Evolutionary conservation across 1,284 basidiomycete species (phyloP), one percentile per base, ranked within the genome.

Genomic region (Leccinum huronense): DNA sequence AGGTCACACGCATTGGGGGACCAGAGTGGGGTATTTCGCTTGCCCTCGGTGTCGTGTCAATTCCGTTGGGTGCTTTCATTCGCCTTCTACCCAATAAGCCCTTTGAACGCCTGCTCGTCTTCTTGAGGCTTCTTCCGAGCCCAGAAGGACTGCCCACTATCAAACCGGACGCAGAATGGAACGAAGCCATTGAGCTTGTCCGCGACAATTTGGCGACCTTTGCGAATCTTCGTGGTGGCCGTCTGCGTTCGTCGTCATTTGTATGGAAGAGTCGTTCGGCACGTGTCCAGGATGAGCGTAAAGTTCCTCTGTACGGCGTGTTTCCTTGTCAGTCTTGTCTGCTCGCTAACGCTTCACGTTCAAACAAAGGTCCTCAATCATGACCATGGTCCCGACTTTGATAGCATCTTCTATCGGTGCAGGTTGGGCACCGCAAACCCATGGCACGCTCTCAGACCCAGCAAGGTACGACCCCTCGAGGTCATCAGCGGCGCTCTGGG

Each of bases 11-110:
- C 5, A 88, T 98, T 60, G 79, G 80, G 59, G 93, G 90, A 34
- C 86, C 86, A 51, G 94, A 97, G 76, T 99, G 97, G 97, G 95
- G 87, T 59, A 94, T 98, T 68, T 93, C 93, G 1, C 80, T 99
- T 60, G 88, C 91, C 30, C 84, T 97, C 58, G 97, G 97, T 51
- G 71, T 91, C 62, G 84, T 95, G 58, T 91, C 97, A 9, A 86
- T 98, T 66, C 97, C 96, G 3, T 81, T 98, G 69, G 97, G 94
- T 62, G 89, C 84, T 40, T 73, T 97, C 64, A 85, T 97, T 68
- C 92, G 97, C 45, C 75, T 88, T 48, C 77, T 97, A 27, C 97
- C 97, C 34, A 95, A 92, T 67, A 84, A 72, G 53, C 94, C 94
- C 0, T 86, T 95, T 71, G 91, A 94, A 71, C 82, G 81, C 33